Evolutionary conservation across 345 rosid species (phyloP), one percentile per base, ranked within the genome.

Genomic region (Fremontodendron californicum): DNA sequence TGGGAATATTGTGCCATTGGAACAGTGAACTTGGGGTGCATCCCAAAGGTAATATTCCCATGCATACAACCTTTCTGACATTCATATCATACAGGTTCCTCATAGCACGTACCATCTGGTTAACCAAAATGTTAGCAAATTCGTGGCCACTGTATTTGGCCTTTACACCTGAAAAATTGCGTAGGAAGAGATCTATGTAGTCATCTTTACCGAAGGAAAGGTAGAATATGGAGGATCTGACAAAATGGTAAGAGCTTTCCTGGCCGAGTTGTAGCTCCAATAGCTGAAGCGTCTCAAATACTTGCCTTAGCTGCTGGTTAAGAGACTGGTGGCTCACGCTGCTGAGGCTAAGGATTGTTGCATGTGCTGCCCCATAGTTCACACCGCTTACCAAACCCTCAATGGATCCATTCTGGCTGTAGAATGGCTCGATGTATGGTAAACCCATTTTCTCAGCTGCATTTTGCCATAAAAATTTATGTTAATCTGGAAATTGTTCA

Each of bases 181-280:
- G 80, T 49, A 91, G 92, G 74, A 88, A 88, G 65, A 84, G 85
- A 31, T 88, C 84, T 9, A 82, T 75, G 71, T 88, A 91, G 71
- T 91, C 94, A 15, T 91, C 89, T 84, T 86, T 88, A 42, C 94
- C 94, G 48, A 91, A 91, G 11, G 94, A 88, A 33, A 91, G 91
- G 89, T 87, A 91, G 57, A 88, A 79, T 8, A 89, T 18, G 11
- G 94, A 86, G 43, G 92, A 88, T 73, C 78, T 66, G 70, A 86
- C 76, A 49, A 82, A 83, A 19, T 62, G 45, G 11, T 66, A 76
- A 19, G 87, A 81, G 43, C 19, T 67, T 25, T 78, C 81, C 64
- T 80, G 81, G 0, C 85, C 70, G 0, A 89, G 81, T 49, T 86
- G 84, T 23, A 91, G 89, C 79, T 83, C 84, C 74, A 91, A 72